These are phyloP conservation scores for Streptanthus diversifolius DNA, from an alignment of 345 rosid species.

Conservation along the genomic window DNA sequence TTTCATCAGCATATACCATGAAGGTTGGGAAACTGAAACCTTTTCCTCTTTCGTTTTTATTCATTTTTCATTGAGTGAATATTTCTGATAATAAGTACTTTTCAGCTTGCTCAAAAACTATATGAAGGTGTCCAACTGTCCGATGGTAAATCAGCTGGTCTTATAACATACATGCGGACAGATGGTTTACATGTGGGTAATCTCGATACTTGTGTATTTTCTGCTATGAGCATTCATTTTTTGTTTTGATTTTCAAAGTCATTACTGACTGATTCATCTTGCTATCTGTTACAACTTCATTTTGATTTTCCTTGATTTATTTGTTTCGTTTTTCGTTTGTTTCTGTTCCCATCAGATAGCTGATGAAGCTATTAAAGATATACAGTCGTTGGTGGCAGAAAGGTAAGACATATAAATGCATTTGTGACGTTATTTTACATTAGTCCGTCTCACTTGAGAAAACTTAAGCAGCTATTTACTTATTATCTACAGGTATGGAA, in stretches of 20 bases:
- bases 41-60: neutral
- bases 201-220: conserved; percentile 24
- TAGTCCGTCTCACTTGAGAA: conserved; percentile 11
- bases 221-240: neutral
- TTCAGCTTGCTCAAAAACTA: conserved; percentile 95
- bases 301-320: conserved; percentile 7
- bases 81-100: conserved; percentile 22
- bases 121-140: conserved; percentile 86
- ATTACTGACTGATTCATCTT: conserved; percentile 9
- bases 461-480: neutral
- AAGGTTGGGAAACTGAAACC: conserved; percentile 51
- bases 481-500: conserved; percentile 63
- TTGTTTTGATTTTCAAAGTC: neutral
- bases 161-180: conserved; percentile 93
- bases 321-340: conserved; percentile 13
- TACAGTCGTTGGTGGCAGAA: conserved; percentile 61
- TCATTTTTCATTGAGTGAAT: conserved; percentile 3
- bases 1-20: conserved; percentile 72
- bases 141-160: conserved; percentile 69
- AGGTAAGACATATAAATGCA: conserved; percentile 46
- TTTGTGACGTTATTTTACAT: conserved; percentile 6
- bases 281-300: neutral
- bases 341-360: conserved; percentile 55
- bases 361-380: conserved; percentile 77
- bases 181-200: conserved; percentile 92